phyloP scores from a whole-genome alignment of 2,329 filamentous ascomycete species.

The Phaeosphaeriaceae sp. region DNA sequence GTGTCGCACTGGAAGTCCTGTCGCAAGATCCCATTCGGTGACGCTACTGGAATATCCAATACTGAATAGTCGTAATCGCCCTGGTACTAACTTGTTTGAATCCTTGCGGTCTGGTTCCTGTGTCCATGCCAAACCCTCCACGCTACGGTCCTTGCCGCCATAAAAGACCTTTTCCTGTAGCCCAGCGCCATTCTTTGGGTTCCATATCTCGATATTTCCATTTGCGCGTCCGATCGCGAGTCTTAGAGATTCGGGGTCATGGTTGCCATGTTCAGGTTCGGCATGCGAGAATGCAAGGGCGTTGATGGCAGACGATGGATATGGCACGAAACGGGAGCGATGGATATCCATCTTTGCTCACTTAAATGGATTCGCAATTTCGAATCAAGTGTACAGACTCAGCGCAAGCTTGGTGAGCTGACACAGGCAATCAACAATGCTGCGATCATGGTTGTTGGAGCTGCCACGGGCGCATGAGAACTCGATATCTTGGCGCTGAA shows the following conservation, averaged over 20 bases:
- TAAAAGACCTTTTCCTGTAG: constrained; percentile 86
- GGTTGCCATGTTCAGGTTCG: constrained; percentile 45
- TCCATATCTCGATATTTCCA: constrained; percentile 98
- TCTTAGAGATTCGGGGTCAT: constrained; percentile 67
- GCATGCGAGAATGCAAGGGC: constrained; percentile 88
- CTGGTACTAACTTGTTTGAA: constrained; percentile 64
- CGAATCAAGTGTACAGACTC: constrained; percentile 4
- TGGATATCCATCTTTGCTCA: constrained; percentile 81
- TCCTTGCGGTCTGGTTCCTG: constrained; percentile 78
- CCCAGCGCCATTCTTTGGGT: constrained; percentile 82
- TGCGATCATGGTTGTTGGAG: constrained; percentile 20
- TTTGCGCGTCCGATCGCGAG: constrained; percentile 91
- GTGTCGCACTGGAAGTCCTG: constrained; percentile 77
- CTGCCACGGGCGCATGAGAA: constrained; percentile 10
- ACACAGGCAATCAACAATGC: constrained; percentile 21
- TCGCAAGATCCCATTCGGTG: constrained; percentile 92
- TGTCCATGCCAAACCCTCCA: constrained; percentile 91
- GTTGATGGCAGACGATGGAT: constrained; percentile 90
- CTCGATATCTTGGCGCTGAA: constrained; percentile 16
- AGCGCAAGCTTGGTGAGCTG: constrained; percentile 17
- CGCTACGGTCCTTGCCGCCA: constrained; percentile 82
- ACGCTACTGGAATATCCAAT: constrained; percentile 92
- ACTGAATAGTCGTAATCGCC: constrained; percentile 87
- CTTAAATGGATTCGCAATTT: neutral
- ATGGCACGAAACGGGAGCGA: constrained; percentile 94